A percentile compares a stretch with the other conserved stretches of the same genome.
phyloP scores from a whole-genome alignment of 202 grass and related monocot genomes.

The Setaria italica region DNA sequence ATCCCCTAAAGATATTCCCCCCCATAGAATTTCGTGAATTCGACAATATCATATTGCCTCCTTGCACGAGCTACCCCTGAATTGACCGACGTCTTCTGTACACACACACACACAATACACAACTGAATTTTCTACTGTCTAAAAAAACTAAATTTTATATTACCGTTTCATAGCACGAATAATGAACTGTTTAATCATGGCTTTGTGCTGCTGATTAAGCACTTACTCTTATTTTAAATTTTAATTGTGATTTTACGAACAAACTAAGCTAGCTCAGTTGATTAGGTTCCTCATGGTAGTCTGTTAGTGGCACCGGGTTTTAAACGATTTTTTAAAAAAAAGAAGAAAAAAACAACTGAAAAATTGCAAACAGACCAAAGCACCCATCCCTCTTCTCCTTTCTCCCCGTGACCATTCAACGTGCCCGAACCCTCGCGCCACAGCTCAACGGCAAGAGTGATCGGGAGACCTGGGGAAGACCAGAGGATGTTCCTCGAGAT shows the following conservation, averaged over 20 bases:
- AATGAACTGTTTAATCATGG: not conserved
- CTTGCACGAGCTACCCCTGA: conserved; percentile 13
- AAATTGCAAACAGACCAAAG: not conserved
- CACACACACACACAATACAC: not conserved
- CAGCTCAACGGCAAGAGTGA: not conserved
- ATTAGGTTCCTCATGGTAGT: no score
- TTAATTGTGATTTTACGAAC: no score
- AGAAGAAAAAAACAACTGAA: not conserved
- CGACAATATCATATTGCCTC: conserved; percentile 30
- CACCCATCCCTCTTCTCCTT: not conserved
- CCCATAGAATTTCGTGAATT: conserved; percentile 39
- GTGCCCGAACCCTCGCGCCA: not conserved
- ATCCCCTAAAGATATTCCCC: conserved; percentile 37
- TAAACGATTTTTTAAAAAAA: no score
- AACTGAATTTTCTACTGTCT: not conserved
- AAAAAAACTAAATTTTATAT: not conserved
- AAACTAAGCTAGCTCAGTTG: no score
- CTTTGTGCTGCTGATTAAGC: not conserved
- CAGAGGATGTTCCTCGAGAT: conserved; percentile 53
- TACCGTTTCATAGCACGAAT: not conserved
- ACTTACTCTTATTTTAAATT: no score
- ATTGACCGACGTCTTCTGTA: not conserved
- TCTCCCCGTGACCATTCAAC: not conserved
- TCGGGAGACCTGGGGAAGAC: not conserved
- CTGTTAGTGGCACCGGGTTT: not conserved